Base-by-base conservation (phyloP, 768 basidiomycete species). In the Leucosporidium creatinivorum region DNA sequence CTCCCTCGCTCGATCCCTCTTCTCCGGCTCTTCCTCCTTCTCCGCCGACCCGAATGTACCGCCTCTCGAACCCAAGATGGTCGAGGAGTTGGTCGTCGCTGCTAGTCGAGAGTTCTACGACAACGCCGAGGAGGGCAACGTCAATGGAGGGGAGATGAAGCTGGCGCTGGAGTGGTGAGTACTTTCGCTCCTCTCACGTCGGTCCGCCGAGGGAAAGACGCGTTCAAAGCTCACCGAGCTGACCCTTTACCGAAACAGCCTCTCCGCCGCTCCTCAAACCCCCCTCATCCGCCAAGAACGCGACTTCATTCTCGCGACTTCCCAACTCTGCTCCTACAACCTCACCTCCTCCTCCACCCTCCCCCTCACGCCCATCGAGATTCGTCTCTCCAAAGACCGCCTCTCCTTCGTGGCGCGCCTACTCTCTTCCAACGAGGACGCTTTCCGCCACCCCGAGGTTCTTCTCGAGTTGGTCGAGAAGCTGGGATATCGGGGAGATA, bases 251-350 rank as follows among this genome's bases (percentile, higher is more conserved):
- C 63, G n/a, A n/a, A n/a, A 0, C 74, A 97, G 94, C 74, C 81
- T 98, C 62, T 81, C 86, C 59, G 89, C 97, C 18, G 86, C 89
- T 1, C 81, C 80, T 9, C 78, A 81, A 6, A 87, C 91, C 0
- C 83, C 85, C 23, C 81, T 80, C 0, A 81, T 93, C 63, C 72
- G 78, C 19, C 81, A 80, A 66, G 91, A 97, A 77, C 87, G 86
- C 64, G 88, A 91, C 63, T 99, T 97, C 78, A 96, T 99, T 69
- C 93, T 98, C 80, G 96, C 96, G 2, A 99, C 96, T 1, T 94
- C 92, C 30, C 87, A 91, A 3, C 86, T 99, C 17, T 85, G 87
- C n/a, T 91, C 94, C 5, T 99, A 91, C 82, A 89, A 90, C 66
- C 83, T 94, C 52, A 25, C 67, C 82, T 82, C 76, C 86, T 91